These are phyloP conservation scores for Pythium sukuiense DNA, from an alignment of 352 stramenopile species.

Conservation along the genomic window DNA sequence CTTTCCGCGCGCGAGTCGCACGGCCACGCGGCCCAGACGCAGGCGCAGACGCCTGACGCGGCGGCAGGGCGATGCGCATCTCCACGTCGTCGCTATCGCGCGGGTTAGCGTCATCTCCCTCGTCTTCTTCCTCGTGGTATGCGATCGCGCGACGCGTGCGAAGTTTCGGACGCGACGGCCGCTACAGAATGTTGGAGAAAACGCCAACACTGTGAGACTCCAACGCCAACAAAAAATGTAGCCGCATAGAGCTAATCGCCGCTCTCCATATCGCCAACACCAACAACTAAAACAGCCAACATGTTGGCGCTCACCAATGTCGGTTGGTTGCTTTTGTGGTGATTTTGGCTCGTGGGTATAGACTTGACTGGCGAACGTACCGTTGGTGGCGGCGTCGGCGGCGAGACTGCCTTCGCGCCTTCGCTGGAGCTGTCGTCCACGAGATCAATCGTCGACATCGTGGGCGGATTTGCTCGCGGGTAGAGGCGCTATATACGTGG, in stretches of 20 bases:
- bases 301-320: neutral
- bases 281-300: neutral
- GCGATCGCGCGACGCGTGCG: conserved; percentile 30
- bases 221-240: conserved; percentile 8
- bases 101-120: conserved; percentile 9
- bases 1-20: conserved; percentile 6
- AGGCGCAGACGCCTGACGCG: neutral
- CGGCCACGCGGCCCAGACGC: neutral
- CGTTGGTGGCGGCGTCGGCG: conserved; percentile 26
- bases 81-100: conserved; percentile 23
- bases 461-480: neutral
- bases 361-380: conserved; percentile 7
- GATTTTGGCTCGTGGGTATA: neutral
- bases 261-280: conserved; percentile 1
- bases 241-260: neutral
- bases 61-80: neutral
- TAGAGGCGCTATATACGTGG: neutral
- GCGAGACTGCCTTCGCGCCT: neutral
- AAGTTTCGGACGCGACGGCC: conserved; percentile 39
- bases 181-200: conserved; percentile 5
- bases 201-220: conserved; percentile 13
- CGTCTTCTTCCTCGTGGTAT: conserved; percentile 20
- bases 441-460: conserved; percentile 25
- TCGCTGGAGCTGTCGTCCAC: conserved; percentile 21
- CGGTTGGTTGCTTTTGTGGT: neutral